These are phyloP conservation scores for Tripterygium wilfordii DNA, from an alignment of 177 flowering plant genomes.

Conservation along the genomic window DNA sequence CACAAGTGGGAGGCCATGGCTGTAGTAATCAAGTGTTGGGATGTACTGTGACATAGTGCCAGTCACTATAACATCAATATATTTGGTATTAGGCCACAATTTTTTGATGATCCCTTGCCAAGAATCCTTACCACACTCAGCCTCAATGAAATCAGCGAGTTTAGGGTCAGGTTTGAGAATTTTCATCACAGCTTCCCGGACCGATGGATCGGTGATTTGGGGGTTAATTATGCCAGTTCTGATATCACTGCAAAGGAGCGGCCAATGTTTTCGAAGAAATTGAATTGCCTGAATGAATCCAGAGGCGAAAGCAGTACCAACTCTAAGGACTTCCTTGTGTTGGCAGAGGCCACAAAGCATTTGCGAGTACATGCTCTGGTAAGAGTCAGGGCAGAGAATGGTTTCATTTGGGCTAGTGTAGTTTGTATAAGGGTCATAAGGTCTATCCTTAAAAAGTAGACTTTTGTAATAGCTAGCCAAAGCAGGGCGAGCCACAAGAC, in stretches of 20 bases:
- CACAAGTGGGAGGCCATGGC: constrained; percentile 83
- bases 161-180: constrained; percentile 68
- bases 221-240: constrained; percentile 55
- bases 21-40: constrained; percentile 85
- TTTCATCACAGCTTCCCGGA: constrained; percentile 56
- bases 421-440: constrained; percentile 82
- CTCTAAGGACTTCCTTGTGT: constrained; percentile 75
- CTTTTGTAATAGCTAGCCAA: constrained; percentile 93
- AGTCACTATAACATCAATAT: constrained; percentile 89
- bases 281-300: constrained; percentile 89
- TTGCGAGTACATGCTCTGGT: constrained; percentile 97
- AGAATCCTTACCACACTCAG: constrained; percentile 54
- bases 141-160: constrained; percentile 71
- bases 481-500: constrained; percentile 77
- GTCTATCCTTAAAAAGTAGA: constrained; percentile 60
- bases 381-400: constrained; percentile 83
- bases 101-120: constrained; percentile 95
- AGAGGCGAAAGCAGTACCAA: constrained; percentile 94
- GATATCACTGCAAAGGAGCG: constrained; percentile 53
- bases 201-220: constrained; percentile 58
- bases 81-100: constrained; percentile 93
- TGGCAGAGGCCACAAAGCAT: constrained; percentile 81
- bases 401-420: constrained; percentile 95
- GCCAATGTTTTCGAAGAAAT: constrained; percentile 82
- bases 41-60: constrained; percentile 98